Percentiles rank a stretch among this genome's conserved stretches.
Evolutionary conservation across 768 basidiomycete genomes (phyloP).

Genomic region (Pleurotus cornucopiae): DNA sequence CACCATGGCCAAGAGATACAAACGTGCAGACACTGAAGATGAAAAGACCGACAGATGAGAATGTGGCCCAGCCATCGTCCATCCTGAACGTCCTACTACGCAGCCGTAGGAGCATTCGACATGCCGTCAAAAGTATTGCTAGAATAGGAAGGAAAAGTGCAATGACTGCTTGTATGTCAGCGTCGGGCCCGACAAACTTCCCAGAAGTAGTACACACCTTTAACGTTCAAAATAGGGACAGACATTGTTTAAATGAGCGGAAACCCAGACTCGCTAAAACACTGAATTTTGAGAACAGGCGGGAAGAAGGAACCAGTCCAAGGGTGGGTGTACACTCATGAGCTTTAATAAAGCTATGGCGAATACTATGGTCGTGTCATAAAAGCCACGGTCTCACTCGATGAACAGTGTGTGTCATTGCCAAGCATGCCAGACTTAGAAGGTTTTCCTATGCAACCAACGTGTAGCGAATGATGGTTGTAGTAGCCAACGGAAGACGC

Average conservation of each 20-base stretch:
- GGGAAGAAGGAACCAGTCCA: conserved; percentile 5
- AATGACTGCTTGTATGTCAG: conserved; percentile 5
- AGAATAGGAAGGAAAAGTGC: conserved; percentile 14
- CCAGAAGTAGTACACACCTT: background rate
- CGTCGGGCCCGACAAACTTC: too few species aligned
- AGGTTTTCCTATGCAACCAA: background rate
- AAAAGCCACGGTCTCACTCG: conserved; percentile 1
- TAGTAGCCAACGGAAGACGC: background rate
- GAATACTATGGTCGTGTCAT: background rate
- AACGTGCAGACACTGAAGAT: conserved; percentile 17
- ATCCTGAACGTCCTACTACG: conserved; percentile 16
- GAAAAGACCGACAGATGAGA: conserved; percentile 16
- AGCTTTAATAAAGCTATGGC: conserved; percentile 1
- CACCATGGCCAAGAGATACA: conserved; percentile 19
- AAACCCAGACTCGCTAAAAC: background rate
- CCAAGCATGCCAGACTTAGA: background rate
- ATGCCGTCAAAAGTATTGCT: conserved; percentile 16
- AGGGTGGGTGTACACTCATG: background rate
- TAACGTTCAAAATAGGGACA: background rate
- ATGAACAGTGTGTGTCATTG: background rate
- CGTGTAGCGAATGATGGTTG: background rate
- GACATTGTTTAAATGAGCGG: background rate
- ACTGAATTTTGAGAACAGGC: background rate
- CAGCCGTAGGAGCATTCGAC: conserved; percentile 16
- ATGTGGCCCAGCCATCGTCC: conserved; percentile 19